Base-by-base conservation (phyloP, 768 basidiomycete genomes). In the Psilocybe subaeruginosa region DNA sequence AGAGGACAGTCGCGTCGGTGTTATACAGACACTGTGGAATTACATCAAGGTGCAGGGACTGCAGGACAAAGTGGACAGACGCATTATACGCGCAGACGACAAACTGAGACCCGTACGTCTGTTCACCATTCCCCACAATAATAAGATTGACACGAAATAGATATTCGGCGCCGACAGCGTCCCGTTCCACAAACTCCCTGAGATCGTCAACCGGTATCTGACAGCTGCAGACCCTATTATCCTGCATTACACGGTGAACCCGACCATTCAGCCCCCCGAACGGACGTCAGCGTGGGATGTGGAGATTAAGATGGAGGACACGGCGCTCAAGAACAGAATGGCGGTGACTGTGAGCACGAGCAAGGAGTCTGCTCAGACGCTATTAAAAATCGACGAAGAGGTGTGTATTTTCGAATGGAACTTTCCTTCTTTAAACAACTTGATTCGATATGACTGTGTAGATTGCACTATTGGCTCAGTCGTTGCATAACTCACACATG, bases 291-390 rank as follows among this genome's bases (percentile, higher is more conserved):
- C 92, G 3, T 97, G 88, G 82, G 95, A 97, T 69, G 84, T 95
- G 16, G 94, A 97, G 54, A 74, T 97, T 9, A 95, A 93, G 73
- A 84, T 90, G 73, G 95, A 97, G 68, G 95, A 97, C 70, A 78
- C 84, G 2, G 72, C 76, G 7, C 70, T 90, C 47, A 96, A 95
- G 75, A 82, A 77, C 58, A 85, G 88, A 54, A 92, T 94, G 88
- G 75, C 84, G 0, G 85, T 89, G n/a, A 82, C 90, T 50, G 76
- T 90, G 9, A 82, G 83, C 51, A 79, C 89, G 58, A 88, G 82
- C 64, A 88, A 91, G 54, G 92, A 93, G 61, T 89, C 88, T 52
- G 76, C 81, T 4, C 85, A 86, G 62, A 84, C 85, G 53, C 77
- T 97, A 17, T 69, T 80, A 14, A 89, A 87, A 69, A 76, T 97